A percentile compares a stretch with the other conserved stretches of the same genome.
Evolutionary conservation across 2,329 filamentous ascomycete genomes (phyloP).

Genomic region (Leptographium galeiforme): DNA sequence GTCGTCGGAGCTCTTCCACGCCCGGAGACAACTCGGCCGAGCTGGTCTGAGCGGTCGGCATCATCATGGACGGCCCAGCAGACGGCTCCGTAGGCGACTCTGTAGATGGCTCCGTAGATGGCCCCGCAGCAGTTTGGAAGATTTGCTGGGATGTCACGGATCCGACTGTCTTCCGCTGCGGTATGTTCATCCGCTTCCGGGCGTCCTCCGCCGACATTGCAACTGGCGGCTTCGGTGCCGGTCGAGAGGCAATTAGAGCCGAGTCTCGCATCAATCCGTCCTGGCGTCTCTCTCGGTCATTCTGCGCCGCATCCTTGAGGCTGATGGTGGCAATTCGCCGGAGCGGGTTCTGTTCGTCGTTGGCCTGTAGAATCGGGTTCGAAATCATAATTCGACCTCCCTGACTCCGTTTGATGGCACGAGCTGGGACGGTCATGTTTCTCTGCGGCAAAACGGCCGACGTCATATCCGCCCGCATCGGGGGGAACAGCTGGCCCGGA

Average conservation of each 20-base stretch:
- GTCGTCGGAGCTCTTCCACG: slow-evolving; percentile 33
- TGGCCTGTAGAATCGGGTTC: slow-evolving; percentile 29
- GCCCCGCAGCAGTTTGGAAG: slow-evolving; percentile 5
- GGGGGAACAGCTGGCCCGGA: neutral
- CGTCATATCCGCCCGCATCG: neutral
- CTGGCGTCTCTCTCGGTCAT: slow-evolving; percentile 30
- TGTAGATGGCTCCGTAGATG: slow-evolving; percentile 9
- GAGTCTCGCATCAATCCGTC: slow-evolving; percentile 18
- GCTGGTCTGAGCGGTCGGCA: slow-evolving; percentile 25
- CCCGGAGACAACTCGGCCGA: slow-evolving; percentile 38
- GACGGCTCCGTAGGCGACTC: slow-evolving; percentile 4
- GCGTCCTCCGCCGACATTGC: slow-evolving; percentile 19
- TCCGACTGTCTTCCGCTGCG: slow-evolving; percentile 25
- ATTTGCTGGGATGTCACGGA: slow-evolving; percentile 11
- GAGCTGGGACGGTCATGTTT: neutral
- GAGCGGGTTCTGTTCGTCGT: slow-evolving; percentile 25
- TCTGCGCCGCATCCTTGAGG: slow-evolving; percentile 31
- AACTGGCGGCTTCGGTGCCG: slow-evolving; percentile 22
- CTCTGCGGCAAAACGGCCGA: neutral
- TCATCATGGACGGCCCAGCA: slow-evolving; percentile 12
- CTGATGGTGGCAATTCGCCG: slow-evolving; percentile 35
- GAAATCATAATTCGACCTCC: slow-evolving; percentile 31
- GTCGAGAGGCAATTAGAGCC: slow-evolving; percentile 20
- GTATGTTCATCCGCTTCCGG: slow-evolving; percentile 20
- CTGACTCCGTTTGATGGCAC: too few relatives aligned